Base-by-base conservation (phyloP, 139 green algal species). In the Mesostigma viride region DNA sequence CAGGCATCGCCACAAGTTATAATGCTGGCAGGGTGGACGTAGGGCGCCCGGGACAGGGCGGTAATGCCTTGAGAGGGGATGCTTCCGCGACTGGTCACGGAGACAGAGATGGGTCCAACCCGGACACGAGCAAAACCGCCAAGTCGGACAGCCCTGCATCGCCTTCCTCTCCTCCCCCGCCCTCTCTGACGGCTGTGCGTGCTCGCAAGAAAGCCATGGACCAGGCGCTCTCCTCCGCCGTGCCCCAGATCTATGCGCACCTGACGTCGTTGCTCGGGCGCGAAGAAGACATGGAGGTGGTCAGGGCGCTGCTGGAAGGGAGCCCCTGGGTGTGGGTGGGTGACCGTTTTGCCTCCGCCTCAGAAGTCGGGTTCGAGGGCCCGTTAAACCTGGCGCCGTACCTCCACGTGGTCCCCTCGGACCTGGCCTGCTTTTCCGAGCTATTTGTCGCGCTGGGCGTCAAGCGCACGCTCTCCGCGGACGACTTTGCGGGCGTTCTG, bases 391-490 rank as follows among this genome's bases (percentile, higher is more conserved):
- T 90, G 30, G 80, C 79, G 0, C 84, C 84, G 2, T 84, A 78
- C 65, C 72, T 91, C 24, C 86, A 84, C 58, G 80, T 88, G 0
- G 68, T 87, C 22, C 86, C 86, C 0, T 34, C 77, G 3, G 85
- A 91, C 57, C 68, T 91, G 40, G 74, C 74, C 4, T 78, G 82
- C 45, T 93, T 91, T 71, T 73, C 69, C n/a, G 66, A 79, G 6
- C 60, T 91, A 65, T 73, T 93, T 6, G n/a, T 59, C 28, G 59
- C 36, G 31, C 72, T 89, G 31, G 86, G 86, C 3, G 85, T 84
- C 2, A 69, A 74, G 0, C 67, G 83, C 30, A 63, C 46, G 20
- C 88, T 91, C 67, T 75, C 70, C 3, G 69, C 79, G 6, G 4
- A 31, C 8, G 85, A 92, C 60, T 88, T 86, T 62, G 57, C 67